phyloP scores from a whole-genome alignment of 1,284 basidiomycete species.

The Amylostereum chailletii region DNA sequence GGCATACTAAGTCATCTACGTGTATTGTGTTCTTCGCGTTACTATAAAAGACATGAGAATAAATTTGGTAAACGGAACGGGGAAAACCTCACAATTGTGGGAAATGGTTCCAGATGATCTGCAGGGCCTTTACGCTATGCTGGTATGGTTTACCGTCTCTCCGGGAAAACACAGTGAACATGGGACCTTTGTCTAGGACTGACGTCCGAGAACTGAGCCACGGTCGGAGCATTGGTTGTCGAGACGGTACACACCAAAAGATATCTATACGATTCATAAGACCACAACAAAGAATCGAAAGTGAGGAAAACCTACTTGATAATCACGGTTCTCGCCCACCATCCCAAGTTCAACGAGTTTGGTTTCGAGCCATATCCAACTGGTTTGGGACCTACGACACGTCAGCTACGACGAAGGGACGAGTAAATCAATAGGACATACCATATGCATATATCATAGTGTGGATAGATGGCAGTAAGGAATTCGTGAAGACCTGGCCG shows the following conservation, averaged over 20 bases:
- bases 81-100: conserved; percentile 55
- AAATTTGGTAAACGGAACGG: not conserved
- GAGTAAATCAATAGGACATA: conserved; percentile 17
- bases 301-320: conserved; percentile 45
- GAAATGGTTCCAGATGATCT: conserved; percentile 84
- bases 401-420: not conserved
- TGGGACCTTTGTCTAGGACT: conserved; percentile 80
- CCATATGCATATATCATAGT: conserved; percentile 86
- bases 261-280: conserved; percentile 31
- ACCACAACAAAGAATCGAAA: conserved; percentile 1
- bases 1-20: conserved; percentile 72
- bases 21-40: conserved; percentile 77
- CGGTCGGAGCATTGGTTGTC: not conserved
- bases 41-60: conserved; percentile 24
- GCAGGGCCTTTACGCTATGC: conserved; percentile 77
- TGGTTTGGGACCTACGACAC: conserved; percentile 64
- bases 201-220: not conserved
- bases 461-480: conserved; percentile 66
- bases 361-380: conserved; percentile 87
- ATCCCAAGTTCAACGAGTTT: conserved; percentile 86
- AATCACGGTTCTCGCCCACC: conserved; percentile 60
- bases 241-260: conserved; percentile 36
- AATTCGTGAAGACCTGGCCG: conserved; percentile 82
- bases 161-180: conserved; percentile 83
- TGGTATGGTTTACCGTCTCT: conserved; percentile 68